A percentile compares a stretch with the other conserved stretches of the same genome.
Conservation (phyloP, 2,329 filamentous ascomycete species). For the Fusarium succisae region DNA sequence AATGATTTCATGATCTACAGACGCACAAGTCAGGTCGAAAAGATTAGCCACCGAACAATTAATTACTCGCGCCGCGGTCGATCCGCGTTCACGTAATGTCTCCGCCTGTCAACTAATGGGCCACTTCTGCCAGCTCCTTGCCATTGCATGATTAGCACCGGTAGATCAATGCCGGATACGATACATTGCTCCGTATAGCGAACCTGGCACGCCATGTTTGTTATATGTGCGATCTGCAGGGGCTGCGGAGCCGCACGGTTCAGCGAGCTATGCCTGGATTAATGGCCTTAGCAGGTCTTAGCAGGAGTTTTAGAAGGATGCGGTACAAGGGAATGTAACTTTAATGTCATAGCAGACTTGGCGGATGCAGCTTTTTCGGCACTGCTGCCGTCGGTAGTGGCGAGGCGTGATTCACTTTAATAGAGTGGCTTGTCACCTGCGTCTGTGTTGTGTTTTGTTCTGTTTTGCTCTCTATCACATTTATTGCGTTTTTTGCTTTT, state of each 20-base stretch:
- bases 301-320: not conserved
- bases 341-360: not conserved
- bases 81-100: not conserved
- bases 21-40: not conserved
- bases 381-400: not conserved
- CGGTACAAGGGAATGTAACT: not conserved
- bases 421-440: not conserved
- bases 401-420: not conserved
- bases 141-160: not conserved
- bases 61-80: not conserved
- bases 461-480: not conserved
- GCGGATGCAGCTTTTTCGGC: not conserved
- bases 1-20: not conserved
- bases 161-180: not conserved
- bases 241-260: constrained; percentile 1
- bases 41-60: not conserved
- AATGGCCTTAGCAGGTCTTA: not conserved
- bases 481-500: not conserved
- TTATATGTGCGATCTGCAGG: not conserved
- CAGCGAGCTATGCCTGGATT: not conserved
- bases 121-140: not conserved
- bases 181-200: not conserved
- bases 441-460: not conserved
- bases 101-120: not conserved
- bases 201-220: not conserved